Percentiles rank a stretch among this genome's conserved stretches.
Conservation (phyloP, 2,329 filamentous ascomycete genomes). For the Fusarium transvaalense region DNA sequence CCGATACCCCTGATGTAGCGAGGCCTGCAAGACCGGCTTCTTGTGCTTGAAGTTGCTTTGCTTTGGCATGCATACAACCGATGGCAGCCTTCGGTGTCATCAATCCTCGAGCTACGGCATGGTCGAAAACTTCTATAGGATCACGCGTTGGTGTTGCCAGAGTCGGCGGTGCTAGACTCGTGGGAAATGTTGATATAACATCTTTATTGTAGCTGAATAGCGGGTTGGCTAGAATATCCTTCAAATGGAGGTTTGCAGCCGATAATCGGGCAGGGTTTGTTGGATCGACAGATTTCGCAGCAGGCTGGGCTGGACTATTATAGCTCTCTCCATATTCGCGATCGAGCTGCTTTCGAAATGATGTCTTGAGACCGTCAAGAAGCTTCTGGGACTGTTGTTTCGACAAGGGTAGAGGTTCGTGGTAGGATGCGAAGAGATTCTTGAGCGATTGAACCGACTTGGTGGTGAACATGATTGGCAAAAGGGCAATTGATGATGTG, state of each 20-base stretch:
- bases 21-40: constrained; percentile 49
- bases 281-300: constrained; percentile 37
- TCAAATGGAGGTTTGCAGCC: constrained; percentile 62
- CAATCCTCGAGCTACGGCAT: constrained; percentile 66
- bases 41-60: constrained; percentile 56
- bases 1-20: constrained; percentile 59
- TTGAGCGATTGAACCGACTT: constrained; percentile 55
- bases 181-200: constrained; percentile 35
- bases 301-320: constrained; percentile 39
- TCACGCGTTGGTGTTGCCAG: constrained; percentile 49
- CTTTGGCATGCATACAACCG: constrained; percentile 65
- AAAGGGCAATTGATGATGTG: constrained; percentile 54
- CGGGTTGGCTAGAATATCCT: constrained; percentile 68
- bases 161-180: constrained; percentile 21
- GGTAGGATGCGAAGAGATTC: constrained; percentile 58
- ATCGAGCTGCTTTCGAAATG: constrained; percentile 70
- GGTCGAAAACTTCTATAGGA: constrained; percentile 68
- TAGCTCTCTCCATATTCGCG: constrained; percentile 64
- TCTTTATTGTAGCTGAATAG: constrained; percentile 60
- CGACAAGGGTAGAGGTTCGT: constrained; percentile 66
- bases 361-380: constrained; percentile 67
- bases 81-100: constrained; percentile 67
- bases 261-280: constrained; percentile 53
- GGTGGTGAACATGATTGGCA: constrained; percentile 54
- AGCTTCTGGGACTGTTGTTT: constrained; percentile 66